Conservation (phyloP, 352 stramenopile species). For the Phytophthora pini region DNA sequence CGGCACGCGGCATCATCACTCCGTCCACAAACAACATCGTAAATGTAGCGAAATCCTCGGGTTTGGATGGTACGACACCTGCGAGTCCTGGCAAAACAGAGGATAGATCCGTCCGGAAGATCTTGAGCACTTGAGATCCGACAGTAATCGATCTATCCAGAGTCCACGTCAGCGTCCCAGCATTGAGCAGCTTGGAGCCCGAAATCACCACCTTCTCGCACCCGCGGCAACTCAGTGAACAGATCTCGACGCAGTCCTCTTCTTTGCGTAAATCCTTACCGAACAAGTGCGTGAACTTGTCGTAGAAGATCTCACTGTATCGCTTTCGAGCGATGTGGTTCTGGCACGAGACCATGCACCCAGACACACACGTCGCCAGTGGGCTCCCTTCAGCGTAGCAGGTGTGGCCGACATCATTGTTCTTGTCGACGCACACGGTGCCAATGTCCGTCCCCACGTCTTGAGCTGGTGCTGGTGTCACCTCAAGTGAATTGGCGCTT, state of each 20-base stretch:
- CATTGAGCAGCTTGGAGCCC: conserved; percentile 43
- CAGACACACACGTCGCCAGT: conserved; percentile 59
- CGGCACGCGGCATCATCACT: conserved; percentile 51
- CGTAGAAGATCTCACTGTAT: conserved; percentile 52
- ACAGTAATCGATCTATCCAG: conserved; percentile 45
- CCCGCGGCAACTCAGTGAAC: conserved; percentile 61
- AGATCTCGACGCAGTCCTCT: conserved; percentile 77
- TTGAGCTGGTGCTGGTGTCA: conserved; percentile 18
- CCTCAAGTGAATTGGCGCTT: conserved; percentile 50
- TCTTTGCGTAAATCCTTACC: conserved; percentile 72
- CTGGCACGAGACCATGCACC: conserved; percentile 62
- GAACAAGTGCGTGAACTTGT: conserved; percentile 69
- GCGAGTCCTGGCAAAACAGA: conserved; percentile 41
- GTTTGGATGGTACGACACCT: conserved; percentile 29
- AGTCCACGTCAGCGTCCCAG: conserved; percentile 49
- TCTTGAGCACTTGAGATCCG: conserved; percentile 27
- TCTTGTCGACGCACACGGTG: conserved; percentile 70
- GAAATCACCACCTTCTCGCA: conserved; percentile 71
- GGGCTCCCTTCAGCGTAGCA: conserved; percentile 55
- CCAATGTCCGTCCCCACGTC: conserved; percentile 43
- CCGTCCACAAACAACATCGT: conserved; percentile 61
- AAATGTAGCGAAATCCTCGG: conserved; percentile 45
- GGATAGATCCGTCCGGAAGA: conserved; percentile 62
- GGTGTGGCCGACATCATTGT: conserved; percentile 55
- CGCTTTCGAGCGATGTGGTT: conserved; percentile 49